phyloP scores from a whole-genome alignment of 2,329 filamentous ascomycete genomes.

The Aureobasidium sp. region DNA sequence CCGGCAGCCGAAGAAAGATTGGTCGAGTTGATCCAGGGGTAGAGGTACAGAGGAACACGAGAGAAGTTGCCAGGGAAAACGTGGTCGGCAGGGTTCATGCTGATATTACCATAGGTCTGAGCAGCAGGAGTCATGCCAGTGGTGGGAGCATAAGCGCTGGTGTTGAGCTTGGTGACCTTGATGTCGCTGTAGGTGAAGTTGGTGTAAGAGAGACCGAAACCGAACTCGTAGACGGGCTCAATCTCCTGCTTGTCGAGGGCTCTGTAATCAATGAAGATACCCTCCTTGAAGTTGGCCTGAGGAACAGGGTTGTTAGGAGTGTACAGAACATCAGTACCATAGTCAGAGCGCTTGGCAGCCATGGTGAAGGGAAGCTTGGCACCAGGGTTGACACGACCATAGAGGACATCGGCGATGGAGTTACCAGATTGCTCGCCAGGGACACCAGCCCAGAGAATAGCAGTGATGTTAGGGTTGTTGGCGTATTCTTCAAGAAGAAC shows the following conservation, averaged over 20 bases:
- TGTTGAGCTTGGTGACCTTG: slow-evolving; percentile 37
- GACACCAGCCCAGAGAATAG: slow-evolving; percentile 68
- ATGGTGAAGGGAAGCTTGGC: slow-evolving; percentile 72
- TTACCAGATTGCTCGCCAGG: slow-evolving; percentile 76
- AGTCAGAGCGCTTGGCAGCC: slow-evolving; percentile 56
- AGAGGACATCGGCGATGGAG: slow-evolving; percentile 66
- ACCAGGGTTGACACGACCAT: slow-evolving; percentile 64
- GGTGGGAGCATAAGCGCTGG: slow-evolving; percentile 48
- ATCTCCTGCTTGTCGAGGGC: slow-evolving; percentile 57
- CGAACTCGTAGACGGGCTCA: slow-evolving; percentile 67
- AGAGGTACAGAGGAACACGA: slow-evolving; percentile 48
- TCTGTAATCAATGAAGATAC: slow-evolving; percentile 69
- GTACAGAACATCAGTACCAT: slow-evolving; percentile 55
- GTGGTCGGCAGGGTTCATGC: slow-evolving; percentile 43
- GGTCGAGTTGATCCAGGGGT: slow-evolving; percentile 59
- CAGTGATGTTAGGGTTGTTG: slow-evolving; percentile 65
- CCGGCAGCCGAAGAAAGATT: slow-evolving; percentile 47
- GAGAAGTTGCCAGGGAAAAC: slow-evolving; percentile 55
- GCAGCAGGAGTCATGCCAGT: slow-evolving; percentile 52
- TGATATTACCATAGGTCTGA: slow-evolving; percentile 47
- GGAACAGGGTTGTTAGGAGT: slow-evolving; percentile 60
- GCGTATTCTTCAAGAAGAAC: slow-evolving; percentile 67
- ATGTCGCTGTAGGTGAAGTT: slow-evolving; percentile 63
- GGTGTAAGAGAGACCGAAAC: slow-evolving; percentile 68
- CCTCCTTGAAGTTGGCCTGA: slow-evolving; percentile 63